These are phyloP conservation scores for Anthracocystis panici-leucophaei DNA, from an alignment of 1,284 basidiomycete genomes.

Conservation along the genomic window DNA sequence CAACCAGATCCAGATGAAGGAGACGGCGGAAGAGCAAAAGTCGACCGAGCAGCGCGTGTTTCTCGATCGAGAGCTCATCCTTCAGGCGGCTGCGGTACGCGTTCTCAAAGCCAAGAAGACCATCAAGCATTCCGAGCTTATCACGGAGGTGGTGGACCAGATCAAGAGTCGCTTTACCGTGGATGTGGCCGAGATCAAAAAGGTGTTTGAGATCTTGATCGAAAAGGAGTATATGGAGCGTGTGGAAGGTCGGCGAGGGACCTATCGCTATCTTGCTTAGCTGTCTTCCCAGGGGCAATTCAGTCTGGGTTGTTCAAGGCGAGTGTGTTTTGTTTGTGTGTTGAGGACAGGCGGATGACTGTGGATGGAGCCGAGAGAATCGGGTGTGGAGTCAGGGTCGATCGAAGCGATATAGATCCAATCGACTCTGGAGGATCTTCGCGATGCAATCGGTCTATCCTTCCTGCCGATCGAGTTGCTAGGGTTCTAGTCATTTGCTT, in stretches of 20 bases:
- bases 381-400: background rate
- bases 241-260: slow-evolving; percentile 61
- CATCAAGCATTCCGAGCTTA: slow-evolving; percentile 62
- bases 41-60: slow-evolving; percentile 86
- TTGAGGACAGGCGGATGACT: background rate
- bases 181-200: slow-evolving; percentile 66
- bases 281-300: background rate
- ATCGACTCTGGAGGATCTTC: too few relatives aligned
- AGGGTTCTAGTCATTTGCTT: background rate
- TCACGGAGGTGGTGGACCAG: slow-evolving; percentile 63
- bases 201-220: slow-evolving; percentile 67
- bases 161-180: slow-evolving; percentile 63
- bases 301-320: background rate
- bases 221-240: slow-evolving; percentile 68
- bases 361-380: slow-evolving; percentile 1
- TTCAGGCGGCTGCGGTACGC: slow-evolving; percentile 85
- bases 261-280: slow-evolving; percentile 68
- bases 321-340: background rate
- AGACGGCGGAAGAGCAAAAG: slow-evolving; percentile 87
- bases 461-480: background rate
- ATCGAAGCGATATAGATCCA: slow-evolving; percentile 1
- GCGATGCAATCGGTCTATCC: background rate
- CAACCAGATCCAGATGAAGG: slow-evolving; percentile 94
- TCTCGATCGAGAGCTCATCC: slow-evolving; percentile 83
- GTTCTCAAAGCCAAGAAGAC: slow-evolving; percentile 68